A percentile compares a stretch with the other conserved stretches of the same genome.
phyloP scores from a whole-genome alignment of 257 asterid species.

The Solanum neorickii region DNA sequence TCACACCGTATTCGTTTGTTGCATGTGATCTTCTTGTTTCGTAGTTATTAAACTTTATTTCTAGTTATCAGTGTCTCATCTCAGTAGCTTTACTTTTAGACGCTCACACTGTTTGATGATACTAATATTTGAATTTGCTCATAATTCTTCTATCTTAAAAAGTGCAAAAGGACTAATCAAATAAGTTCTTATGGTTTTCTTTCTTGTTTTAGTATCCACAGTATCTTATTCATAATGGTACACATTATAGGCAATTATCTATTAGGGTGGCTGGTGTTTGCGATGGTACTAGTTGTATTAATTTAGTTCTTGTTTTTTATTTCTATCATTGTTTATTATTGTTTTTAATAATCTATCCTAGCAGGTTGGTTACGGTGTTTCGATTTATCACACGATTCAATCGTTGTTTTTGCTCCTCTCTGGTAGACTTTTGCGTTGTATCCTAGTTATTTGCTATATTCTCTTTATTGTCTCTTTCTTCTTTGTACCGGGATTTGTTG shows the following conservation, averaged over 20 bases:
- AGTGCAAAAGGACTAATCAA: background rate
- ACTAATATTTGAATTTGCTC: background rate
- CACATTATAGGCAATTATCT: background rate
- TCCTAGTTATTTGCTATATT: background rate
- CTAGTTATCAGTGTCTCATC: background rate
- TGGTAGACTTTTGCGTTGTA: background rate
- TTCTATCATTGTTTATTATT: background rate
- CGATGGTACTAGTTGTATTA: background rate
- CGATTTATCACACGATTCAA: background rate
- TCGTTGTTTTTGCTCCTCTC: background rate
- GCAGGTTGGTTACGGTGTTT: background rate
- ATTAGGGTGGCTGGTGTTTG: background rate
- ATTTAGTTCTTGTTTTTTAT: background rate
- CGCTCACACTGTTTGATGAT: background rate
- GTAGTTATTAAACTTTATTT: background rate
- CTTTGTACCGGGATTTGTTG: background rate
- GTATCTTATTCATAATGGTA: background rate
- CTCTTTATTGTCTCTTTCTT: background rate
- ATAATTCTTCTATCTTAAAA: background rate
- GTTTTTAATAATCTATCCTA: background rate
- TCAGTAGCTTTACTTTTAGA: background rate
- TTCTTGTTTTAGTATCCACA: background rate
- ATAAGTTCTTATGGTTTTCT: background rate
- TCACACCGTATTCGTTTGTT: background rate
- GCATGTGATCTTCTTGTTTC: background rate